phyloP scores from a whole-genome alignment of 179 eudicot species.

The Vitellaria paradoxa region DNA sequence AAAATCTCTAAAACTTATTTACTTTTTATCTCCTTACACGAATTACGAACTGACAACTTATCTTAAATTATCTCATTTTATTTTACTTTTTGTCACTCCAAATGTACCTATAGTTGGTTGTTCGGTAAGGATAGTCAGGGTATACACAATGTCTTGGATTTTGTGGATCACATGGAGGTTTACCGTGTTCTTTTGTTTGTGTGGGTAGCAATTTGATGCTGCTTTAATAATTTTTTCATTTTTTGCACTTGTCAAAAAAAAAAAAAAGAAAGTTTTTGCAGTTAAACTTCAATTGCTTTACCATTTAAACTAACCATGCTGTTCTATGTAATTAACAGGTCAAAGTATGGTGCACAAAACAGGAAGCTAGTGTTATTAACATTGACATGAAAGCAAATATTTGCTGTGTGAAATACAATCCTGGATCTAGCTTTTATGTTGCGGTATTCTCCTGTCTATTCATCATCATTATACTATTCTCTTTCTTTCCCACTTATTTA shows the following conservation, averaged over 20 bases:
- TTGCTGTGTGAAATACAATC: conserved; percentile 77
- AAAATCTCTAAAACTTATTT: too few relatives aligned
- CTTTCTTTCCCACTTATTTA: not conserved
- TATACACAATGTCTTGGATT: too few relatives aligned
- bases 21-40: too few relatives aligned
- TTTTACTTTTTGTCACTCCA: too few relatives aligned
- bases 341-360: conserved; percentile 73
- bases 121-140: too few relatives aligned
- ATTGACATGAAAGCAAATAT: conserved; percentile 81
- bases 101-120: too few relatives aligned
- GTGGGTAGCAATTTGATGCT: too few relatives aligned
- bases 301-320: not conserved
- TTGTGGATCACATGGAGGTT: too few relatives aligned
- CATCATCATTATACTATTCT: not conserved
- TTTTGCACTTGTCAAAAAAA: not conserved
- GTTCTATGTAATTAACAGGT: conserved; percentile 36
- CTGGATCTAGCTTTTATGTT: conserved; percentile 61
- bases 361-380: conserved; percentile 68
- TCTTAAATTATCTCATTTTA: too few relatives aligned
- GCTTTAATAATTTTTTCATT: not conserved
- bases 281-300: not conserved
- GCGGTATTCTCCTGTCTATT: conserved; percentile 41
- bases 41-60: too few relatives aligned
- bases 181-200: too few relatives aligned
- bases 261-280: not conserved